Conservation (phyloP, 2,329 filamentous ascomycete genomes). For the Fusarium sp. region DNA sequence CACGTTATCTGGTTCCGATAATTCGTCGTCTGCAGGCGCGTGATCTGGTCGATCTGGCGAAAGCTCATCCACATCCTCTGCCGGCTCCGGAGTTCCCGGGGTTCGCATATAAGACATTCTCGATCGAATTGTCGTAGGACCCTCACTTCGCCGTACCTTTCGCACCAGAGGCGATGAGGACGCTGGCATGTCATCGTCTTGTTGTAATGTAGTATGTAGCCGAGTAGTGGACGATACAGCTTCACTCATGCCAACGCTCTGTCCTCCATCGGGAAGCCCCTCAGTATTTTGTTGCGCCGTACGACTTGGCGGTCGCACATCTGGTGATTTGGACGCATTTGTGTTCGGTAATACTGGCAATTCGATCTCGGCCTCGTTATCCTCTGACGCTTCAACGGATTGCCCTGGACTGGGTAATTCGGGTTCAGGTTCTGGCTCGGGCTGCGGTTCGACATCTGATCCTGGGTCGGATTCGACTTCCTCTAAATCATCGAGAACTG, state of each 20-base stretch:
- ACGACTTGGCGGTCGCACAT: conserved; percentile 26
- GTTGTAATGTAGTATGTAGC: conserved; percentile 58
- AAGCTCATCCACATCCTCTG: conserved; percentile 51
- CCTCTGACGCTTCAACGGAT: conserved; percentile 10
- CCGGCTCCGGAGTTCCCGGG: conserved; percentile 34
- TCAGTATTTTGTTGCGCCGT: conserved; percentile 51
- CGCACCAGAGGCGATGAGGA: conserved; percentile 60
- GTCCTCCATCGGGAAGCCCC: conserved; percentile 65
- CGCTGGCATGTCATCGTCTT: conserved; percentile 49
- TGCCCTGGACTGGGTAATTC: conserved; percentile 30
- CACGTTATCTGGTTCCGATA: conserved; percentile 8
- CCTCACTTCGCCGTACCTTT: conserved; percentile 57
- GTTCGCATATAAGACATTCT: conserved; percentile 45
- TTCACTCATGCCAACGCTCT: conserved; percentile 54
- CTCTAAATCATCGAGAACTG: background rate
- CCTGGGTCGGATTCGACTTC: background rate
- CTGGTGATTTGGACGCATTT: conserved; percentile 17
- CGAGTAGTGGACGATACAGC: conserved; percentile 57
- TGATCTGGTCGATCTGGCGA: conserved; percentile 50
- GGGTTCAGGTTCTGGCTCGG: background rate
- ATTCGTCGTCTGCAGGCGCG: conserved; percentile 22
- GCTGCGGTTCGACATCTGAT: background rate
- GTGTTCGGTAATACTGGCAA: conserved; percentile 43
- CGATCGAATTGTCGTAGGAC: conserved; percentile 50
- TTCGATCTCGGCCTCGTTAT: conserved; percentile 34